Evolutionary conservation across 257 asterid species (phyloP), one percentile per base, ranked within the genome.

Genomic region (Cinchona pubescens): DNA sequence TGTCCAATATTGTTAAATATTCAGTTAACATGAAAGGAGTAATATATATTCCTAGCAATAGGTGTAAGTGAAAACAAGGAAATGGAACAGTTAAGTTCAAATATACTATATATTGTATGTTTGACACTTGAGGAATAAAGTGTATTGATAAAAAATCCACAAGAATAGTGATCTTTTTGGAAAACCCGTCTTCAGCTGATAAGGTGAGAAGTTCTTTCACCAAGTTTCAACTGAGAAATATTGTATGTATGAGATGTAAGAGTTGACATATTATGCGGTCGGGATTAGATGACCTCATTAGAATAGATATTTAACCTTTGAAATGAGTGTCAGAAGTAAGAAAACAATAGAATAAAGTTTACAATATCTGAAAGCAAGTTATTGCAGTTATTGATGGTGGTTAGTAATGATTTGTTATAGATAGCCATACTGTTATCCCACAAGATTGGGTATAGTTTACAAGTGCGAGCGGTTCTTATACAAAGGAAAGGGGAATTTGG

Each of bases 101-200:
- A 30, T 10, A 7, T 23, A 51, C 38, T 48, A 40, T 45, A 37
- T 63, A 16, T 38, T 40, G 48, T n/a, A 12, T 29, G 8, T 13
- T 63, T 64, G 70, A 63, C 63, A 42, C 78, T 23, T 46, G 29
- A 55, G 7, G 42, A 65, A 23, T 34, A 30, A 1, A 38, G 27
- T 55, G 3, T 71, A 27, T 19, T 8, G 34, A 35, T 6, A 49
- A 23, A 37, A 13, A 38, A 23, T 53, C 65, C 48, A 51, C 63
- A 58, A 53, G 61, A 71, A 21, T 1, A 3, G 49, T 7, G 37
- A 7, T 8, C 29, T 51, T 45, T n/a, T 21, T 34, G 48, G 27
- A 60, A 70, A 70, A 51, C 14, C 42, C 49, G 62, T 32, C 74
- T 67, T 68, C 73, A 68, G 59, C 27, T 68, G 38, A 4, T 3